These are phyloP conservation scores for Zizania palustris DNA, from an alignment of 202 grass and related monocot genomes.

Conservation along the genomic window DNA sequence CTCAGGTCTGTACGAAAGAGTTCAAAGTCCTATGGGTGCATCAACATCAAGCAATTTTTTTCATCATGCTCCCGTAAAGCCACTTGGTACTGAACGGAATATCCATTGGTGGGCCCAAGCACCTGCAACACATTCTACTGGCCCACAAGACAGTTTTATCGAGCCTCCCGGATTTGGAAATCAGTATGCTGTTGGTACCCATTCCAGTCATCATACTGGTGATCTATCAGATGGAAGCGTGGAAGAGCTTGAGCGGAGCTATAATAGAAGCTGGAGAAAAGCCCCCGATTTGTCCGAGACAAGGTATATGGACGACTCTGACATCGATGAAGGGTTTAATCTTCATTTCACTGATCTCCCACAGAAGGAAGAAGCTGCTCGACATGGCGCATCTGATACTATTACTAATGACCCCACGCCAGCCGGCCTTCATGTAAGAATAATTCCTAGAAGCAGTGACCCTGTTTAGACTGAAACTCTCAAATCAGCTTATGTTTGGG, in stretches of 20 bases:
- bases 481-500: slow-evolving; percentile 29
- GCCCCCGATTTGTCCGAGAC: slow-evolving; percentile 52
- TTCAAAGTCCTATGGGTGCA: slow-evolving; percentile 57
- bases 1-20: slow-evolving; percentile 44
- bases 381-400: slow-evolving; percentile 14
- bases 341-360: slow-evolving; percentile 66
- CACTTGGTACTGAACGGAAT: slow-evolving; percentile 16
- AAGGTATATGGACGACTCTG: slow-evolving; percentile 63
- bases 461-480: slow-evolving; percentile 61
- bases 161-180: slow-evolving; percentile 63
- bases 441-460: slow-evolving; percentile 96
- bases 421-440: slow-evolving; percentile 66
- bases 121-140: slow-evolving; percentile 30
- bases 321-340: slow-evolving; percentile 57
- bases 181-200: slow-evolving; percentile 27
- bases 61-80: slow-evolving; percentile 39
- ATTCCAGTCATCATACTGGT: slow-evolving; percentile 46
- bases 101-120: slow-evolving; percentile 49
- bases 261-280: slow-evolving; percentile 46
- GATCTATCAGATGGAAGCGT: slow-evolving; percentile 33
- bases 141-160: slow-evolving; percentile 55
- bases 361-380: slow-evolving; percentile 34
- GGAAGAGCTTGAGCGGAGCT: slow-evolving; percentile 39
- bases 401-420: slow-evolving; percentile 38
- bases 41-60: slow-evolving; percentile 73